A percentile compares a stretch with the other conserved stretches of the same genome.
Evolutionary conservation across 2,329 filamentous ascomycete genomes (phyloP).

Genomic region (Pseudogymnoascus sp.): DNA sequence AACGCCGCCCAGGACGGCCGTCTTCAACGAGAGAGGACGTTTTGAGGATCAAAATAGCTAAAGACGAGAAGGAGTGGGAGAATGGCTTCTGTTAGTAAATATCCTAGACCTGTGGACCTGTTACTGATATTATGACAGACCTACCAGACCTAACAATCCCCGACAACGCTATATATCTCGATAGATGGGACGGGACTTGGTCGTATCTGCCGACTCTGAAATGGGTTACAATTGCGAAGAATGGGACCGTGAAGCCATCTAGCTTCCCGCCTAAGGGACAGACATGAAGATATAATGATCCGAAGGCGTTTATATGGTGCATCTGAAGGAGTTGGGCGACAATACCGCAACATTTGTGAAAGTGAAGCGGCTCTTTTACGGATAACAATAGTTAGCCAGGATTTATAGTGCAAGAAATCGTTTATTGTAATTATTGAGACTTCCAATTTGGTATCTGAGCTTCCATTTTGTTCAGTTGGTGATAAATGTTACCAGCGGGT

Average conservation of each 20-base stretch:
- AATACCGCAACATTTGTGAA: slow-evolving; percentile 3
- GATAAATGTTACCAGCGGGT: neutral
- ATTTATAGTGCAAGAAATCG: neutral
- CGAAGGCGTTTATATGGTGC: slow-evolving; percentile 5
- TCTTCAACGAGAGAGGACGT: slow-evolving; percentile 71
- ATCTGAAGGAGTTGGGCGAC: slow-evolving; percentile 9
- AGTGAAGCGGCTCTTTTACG: neutral
- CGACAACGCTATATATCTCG: slow-evolving; percentile 59
- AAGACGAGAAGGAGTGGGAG: slow-evolving; percentile 72
- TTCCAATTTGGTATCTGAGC: neutral
- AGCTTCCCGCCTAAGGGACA: slow-evolving; percentile 68
- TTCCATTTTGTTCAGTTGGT: neutral
- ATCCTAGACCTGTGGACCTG: neutral
- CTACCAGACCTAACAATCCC: slow-evolving; percentile 69
- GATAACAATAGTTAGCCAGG: neutral
- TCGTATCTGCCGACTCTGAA: slow-evolving; percentile 67
- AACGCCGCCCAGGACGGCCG: slow-evolving; percentile 72
- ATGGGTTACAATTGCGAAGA: slow-evolving; percentile 67
- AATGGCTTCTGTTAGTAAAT: slow-evolving; percentile 67
- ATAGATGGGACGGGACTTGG: slow-evolving; percentile 80
- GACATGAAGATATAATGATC: slow-evolving; percentile 21
- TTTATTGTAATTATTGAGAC: neutral
- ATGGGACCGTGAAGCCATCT: slow-evolving; percentile 60
- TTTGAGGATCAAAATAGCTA: slow-evolving; percentile 63
- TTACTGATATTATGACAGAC: slow-evolving; percentile 36